Conservation (phyloP, 768 basidiomycete genomes). For the Xerocomus potaroensis region DNA sequence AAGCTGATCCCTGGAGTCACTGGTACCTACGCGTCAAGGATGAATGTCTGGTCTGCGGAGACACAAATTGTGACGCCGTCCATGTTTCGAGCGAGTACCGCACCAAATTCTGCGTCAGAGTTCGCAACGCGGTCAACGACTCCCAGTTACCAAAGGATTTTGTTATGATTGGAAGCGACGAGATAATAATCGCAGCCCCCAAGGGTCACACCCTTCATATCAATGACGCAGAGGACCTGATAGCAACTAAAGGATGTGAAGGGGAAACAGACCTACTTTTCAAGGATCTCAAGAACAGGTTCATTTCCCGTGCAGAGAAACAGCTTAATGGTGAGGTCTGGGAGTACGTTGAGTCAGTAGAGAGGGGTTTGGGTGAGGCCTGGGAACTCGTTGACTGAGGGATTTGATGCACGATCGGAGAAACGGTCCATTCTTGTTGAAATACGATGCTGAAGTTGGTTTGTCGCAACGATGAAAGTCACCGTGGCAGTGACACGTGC, state of each 20-base stretch:
- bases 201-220: not conserved
- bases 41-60: not conserved
- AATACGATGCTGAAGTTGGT: no score
- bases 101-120: no score
- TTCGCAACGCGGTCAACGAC: not conserved
- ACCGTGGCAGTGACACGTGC: no score
- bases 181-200: not conserved
- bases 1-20: not conserved
- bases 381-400: not conserved
- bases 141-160: not conserved
- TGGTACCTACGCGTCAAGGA: slow-evolving; percentile 1
- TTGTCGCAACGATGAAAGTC: no score
- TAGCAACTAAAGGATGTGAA: not conserved
- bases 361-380: no score
- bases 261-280: not conserved
- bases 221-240: not conserved
- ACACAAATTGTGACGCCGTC: not conserved
- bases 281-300: no score
- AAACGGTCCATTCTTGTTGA: no score
- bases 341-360: no score
- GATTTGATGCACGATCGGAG: no score
- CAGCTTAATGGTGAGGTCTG: no score
- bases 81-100: slow-evolving; percentile 4
- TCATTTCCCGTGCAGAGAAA: no score
- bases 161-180: slow-evolving; percentile 2